Evolutionary conservation across 495 filamentous ascomycete species (phyloP).

Genomic region (Xanthoparmelia taractica): DNA sequence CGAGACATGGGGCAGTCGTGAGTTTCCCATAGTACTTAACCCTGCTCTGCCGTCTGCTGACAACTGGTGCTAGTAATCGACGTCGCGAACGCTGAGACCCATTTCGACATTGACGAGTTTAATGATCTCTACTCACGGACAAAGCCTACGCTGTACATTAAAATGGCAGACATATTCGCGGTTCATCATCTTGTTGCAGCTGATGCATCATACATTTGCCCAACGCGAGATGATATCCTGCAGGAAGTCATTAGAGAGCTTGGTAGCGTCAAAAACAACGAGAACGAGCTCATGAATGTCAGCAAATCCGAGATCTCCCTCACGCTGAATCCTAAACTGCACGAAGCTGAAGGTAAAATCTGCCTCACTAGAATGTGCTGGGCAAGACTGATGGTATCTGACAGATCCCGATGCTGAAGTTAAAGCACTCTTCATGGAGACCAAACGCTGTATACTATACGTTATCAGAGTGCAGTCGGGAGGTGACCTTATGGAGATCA

Average conservation of each 20-base stretch:
- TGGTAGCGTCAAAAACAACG: conserved; percentile 90
- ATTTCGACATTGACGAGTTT: conserved; percentile 97
- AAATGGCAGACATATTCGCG: conserved; percentile 94
- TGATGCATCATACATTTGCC: conserved; percentile 68
- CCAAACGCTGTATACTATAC: conserved; percentile 93
- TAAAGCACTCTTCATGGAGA: conserved; percentile 93
- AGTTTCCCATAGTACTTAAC: conserved; percentile 27
- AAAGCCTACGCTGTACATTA: conserved; percentile 95
- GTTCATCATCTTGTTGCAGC: conserved; percentile 82
- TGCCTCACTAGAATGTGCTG: neutral
- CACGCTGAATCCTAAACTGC: conserved; percentile 83
- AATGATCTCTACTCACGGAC: conserved; percentile 94
- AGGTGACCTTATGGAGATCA: conserved; percentile 85
- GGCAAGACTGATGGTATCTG: conserved; percentile 8
- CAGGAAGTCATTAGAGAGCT: conserved; percentile 88
- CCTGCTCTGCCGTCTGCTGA: neutral
- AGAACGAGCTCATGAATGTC: conserved; percentile 81
- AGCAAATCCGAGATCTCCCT: conserved; percentile 86
- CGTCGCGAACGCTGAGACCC: conserved; percentile 75
- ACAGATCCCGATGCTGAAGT: conserved; percentile 81
- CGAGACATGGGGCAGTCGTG: conserved; percentile 61
- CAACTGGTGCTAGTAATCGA: conserved; percentile 55
- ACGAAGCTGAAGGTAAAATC: conserved; percentile 65
- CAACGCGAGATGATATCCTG: conserved; percentile 74
- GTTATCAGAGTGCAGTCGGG: conserved; percentile 95